Conservation (phyloP, 2,329 filamentous ascomycete genomes). For the Fusarium sp. region DNA sequence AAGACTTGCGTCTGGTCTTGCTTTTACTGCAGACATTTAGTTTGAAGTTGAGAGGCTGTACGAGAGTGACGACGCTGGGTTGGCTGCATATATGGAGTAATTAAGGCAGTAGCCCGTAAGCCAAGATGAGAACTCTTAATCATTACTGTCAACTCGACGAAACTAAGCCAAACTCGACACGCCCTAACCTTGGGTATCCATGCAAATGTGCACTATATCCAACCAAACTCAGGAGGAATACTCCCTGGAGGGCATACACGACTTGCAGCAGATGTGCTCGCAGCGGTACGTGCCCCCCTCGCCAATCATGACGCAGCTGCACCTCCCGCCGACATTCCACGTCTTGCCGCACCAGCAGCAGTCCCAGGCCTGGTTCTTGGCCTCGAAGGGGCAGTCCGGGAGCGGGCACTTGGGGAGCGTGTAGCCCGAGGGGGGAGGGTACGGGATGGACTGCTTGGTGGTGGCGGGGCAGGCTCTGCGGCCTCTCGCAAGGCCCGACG, state of each 20-base stretch:
- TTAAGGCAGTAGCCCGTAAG: background rate
- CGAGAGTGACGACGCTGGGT: background rate
- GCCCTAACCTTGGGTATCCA: slow-evolving; percentile 13
- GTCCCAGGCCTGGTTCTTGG: slow-evolving; percentile 63
- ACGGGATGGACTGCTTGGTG: slow-evolving; percentile 57
- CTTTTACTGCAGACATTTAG: background rate
- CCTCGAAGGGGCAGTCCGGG: slow-evolving; percentile 62
- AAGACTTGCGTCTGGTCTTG: background rate
- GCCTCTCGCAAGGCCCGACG: slow-evolving; percentile 52
- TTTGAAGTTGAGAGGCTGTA: background rate
- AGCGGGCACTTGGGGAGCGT: slow-evolving; percentile 58
- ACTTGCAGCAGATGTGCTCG: slow-evolving; percentile 66
- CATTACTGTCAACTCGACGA: background rate
- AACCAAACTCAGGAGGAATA: slow-evolving; percentile 32
- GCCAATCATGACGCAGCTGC: slow-evolving; percentile 65
- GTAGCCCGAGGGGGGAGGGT: slow-evolving; percentile 61
- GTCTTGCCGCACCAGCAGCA: slow-evolving; percentile 68
- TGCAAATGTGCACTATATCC: background rate
- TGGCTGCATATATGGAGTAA: background rate
- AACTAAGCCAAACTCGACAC: background rate
- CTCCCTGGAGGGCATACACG: slow-evolving; percentile 58
- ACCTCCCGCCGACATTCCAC: slow-evolving; percentile 63
- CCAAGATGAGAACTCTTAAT: background rate
- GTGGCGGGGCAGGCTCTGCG: slow-evolving; percentile 58
- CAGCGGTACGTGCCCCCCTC: slow-evolving; percentile 62